Conservation (phyloP, 2,329 filamentous ascomycete genomes). For the Sarocladium oryzae region DNA sequence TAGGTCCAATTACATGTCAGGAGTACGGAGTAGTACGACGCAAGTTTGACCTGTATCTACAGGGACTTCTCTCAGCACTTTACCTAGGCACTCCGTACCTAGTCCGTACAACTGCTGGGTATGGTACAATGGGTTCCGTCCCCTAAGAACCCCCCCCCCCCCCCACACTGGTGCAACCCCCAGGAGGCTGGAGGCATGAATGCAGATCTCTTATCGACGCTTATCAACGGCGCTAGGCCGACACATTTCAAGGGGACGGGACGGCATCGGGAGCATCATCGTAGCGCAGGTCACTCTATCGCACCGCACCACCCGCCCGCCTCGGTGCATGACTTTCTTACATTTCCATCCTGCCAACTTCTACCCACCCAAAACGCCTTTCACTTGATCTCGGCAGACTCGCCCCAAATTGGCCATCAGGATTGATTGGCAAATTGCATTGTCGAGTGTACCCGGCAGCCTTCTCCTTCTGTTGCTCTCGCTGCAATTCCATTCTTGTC, state of each 20-base stretch:
- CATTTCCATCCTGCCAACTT: background rate
- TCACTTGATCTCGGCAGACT: too few relatives aligned
- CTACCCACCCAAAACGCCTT: background rate
- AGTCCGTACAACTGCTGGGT: too few relatives aligned
- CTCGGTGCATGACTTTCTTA: background rate
- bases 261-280: constrained; percentile 7
- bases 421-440: too few relatives aligned
- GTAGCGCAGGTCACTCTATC: background rate
- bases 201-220: background rate
- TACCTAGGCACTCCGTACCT: too few relatives aligned
- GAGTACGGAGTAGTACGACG: too few relatives aligned
- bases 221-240: constrained; percentile 5
- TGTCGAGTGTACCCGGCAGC: too few relatives aligned
- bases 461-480: background rate
- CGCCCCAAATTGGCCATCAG: too few relatives aligned
- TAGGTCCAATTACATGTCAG: too few relatives aligned
- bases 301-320: background rate
- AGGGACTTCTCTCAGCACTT: too few relatives aligned
- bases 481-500: background rate
- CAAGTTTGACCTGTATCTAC: too few relatives aligned
- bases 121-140: too few relatives aligned
- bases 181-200: background rate
- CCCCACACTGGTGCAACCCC: constrained; percentile 2
- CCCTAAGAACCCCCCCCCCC: background rate
- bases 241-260: constrained; percentile 8